Evolutionary conservation across 2,329 filamentous ascomycete genomes (phyloP), one percentile per base, ranked within the genome.

Genomic region (Bipolaris sorokiniana): DNA sequence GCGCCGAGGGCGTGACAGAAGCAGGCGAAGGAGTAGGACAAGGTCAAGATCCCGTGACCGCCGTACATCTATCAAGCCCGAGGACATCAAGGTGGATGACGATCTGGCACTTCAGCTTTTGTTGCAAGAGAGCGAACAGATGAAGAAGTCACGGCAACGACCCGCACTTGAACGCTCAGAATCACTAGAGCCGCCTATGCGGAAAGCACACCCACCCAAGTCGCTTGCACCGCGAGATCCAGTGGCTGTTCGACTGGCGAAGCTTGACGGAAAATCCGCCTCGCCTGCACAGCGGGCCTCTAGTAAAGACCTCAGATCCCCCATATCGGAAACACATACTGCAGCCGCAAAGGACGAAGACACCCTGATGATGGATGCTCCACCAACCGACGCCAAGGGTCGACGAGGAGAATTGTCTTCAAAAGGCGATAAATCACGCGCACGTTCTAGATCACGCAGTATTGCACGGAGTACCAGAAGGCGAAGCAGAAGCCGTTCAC

Each of bases 71-170:
- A 50, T 72, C 40, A 70, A 67, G 34, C 63, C 67, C 6, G 73
- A 75, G 38, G 74, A 75, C 9, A 72, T 75, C 65, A 76, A 76
- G 51, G 71, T 76, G 18, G 74, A 76, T 31, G 75, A 77, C 38
- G 73, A 77, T 49, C 47, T 73, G 22, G 75, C 74, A 9, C 59
- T 77, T 28, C 66, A 70, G 31, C 58, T 69, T 13, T 64, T 77
- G 13, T 65, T 77, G 7, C 67, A 76, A 54, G 75, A 77, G 45
- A 72, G 73, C 47, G 73, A 75, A 51, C 66, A 71, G 51, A 71
- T 76, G 61, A 75, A 76, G 56, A 77, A 75, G 38, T 67, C 74
- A 11, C 67, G 70, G 16, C 70, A 74, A 51, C 67, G 73, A 11
- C 74, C 74, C 47, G 70, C 70, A 4, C 66, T 76, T 13, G 74